phyloP scores from a whole-genome alignment of 2,329 filamentous ascomycete genomes.

The Fusarium dlaminii region DNA sequence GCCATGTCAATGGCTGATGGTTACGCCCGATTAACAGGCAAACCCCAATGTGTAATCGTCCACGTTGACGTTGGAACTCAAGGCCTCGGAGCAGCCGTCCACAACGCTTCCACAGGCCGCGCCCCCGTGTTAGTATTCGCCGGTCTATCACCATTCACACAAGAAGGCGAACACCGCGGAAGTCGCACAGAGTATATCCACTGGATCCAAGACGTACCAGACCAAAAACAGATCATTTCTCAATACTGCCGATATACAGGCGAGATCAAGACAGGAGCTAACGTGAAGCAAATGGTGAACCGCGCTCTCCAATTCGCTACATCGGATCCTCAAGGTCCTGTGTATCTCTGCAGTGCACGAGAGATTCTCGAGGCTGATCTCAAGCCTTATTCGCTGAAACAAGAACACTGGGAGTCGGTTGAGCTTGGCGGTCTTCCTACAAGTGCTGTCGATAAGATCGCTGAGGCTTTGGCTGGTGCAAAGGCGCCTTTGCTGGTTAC shows the following conservation, averaged over 20 bases:
- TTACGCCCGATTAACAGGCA: conserved; percentile 75
- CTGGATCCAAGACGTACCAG: conserved; percentile 86
- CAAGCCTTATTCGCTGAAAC: conserved; percentile 73
- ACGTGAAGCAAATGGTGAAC: conserved; percentile 90
- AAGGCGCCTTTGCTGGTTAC: conserved; percentile 75
- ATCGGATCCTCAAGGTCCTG: conserved; percentile 80
- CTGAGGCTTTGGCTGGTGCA: conserved; percentile 70
- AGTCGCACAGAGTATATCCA: conserved; percentile 86
- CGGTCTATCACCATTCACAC: conserved; percentile 78
- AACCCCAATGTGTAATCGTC: conserved; percentile 80
- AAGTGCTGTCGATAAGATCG: conserved; percentile 66
- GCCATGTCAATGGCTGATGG: conserved; percentile 87
- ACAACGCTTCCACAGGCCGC: conserved; percentile 80
- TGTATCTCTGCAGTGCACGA: conserved; percentile 80
- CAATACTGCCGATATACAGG: conserved; percentile 88
- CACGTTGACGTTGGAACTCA: conserved; percentile 87
- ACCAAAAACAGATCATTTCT: conserved; percentile 80
- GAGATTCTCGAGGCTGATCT: conserved; percentile 91
- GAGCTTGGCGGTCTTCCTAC: conserved; percentile 68
- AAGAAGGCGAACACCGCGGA: conserved; percentile 80
- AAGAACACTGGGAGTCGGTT: conserved; percentile 75
- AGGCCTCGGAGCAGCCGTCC: conserved; percentile 78
- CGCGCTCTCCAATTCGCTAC: conserved; percentile 84
- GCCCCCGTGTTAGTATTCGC: conserved; percentile 82
- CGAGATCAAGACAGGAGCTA: conserved; percentile 85